Evolutionary conservation across 805 yeast genomes (phyloP), one percentile per base, ranked within the genome.

Genomic region (Blastobotrys terrestris): DNA sequence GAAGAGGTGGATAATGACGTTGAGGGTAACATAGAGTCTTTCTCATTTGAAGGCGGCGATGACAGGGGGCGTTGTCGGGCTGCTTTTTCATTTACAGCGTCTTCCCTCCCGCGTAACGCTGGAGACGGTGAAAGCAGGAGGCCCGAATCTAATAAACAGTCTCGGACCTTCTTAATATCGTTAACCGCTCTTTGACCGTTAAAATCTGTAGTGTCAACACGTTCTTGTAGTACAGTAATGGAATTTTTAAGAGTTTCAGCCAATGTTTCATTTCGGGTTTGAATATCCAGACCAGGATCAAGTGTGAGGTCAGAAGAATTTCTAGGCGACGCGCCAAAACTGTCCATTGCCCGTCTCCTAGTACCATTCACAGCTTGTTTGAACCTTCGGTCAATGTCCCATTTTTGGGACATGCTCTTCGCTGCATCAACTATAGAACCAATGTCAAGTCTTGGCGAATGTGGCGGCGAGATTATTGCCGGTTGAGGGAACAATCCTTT

Each of bases 391-490:
- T 55, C 57, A 22, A 58, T 20, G 39, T 58, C 60, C 16, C 55
- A 49, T 14, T 50, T 44, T 46, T 53, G 53, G n/a, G 56, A 48
- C 21, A 53, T 58, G 18, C 26, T 53, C 48, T 40, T 52, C 8
- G 58, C 63, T 19, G 59, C 63, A 31, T 48, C 59, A 15, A 47
- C 42, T 2, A 49, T 19, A 11, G 53, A 50, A 6, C 46, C 62
- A n/a, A 50, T 45, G 44, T 43, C 46, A 18, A 49, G 42, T 20
- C 48, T 16, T n/a, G 54, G 53, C 20, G 55, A 42, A 18, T 44
- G 19, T 31, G 53, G 52, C 44, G 21, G 39, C 31, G 35, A 39
- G n/a, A 26, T 39, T 19, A 51, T 14, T 15, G 18, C 43, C 43
- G 19, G 19, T n/a, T 45, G 39, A 5, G 16, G 31, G 54, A 50